A percentile compares a stretch with the other conserved stretches of the same genome.
Conservation (phyloP, 1,284 basidiomycete genomes). For the Trichosporon coremiiforme region DNA sequence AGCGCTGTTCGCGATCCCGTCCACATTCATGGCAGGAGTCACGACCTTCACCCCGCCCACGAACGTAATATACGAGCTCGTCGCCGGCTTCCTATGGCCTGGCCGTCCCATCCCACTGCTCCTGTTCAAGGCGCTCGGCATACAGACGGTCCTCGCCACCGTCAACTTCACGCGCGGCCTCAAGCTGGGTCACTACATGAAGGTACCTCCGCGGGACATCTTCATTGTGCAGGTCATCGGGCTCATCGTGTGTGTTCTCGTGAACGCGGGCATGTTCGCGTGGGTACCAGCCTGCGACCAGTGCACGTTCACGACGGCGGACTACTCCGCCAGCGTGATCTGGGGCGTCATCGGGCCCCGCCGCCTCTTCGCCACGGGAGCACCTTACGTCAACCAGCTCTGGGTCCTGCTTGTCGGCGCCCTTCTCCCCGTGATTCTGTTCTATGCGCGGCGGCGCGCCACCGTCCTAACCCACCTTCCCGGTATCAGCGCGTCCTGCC, state of each 20-base stretch:
- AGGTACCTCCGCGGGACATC: conserved; percentile 86
- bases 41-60: conserved; percentile 76
- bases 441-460: neutral
- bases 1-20: conserved; percentile 80
- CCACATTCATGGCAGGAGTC: conserved; percentile 90
- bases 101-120: conserved; percentile 90
- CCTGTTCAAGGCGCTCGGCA: conserved; percentile 86
- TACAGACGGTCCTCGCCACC: conserved; percentile 75
- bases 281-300: conserved; percentile 23
- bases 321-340: neutral
- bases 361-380: conserved; percentile 73
- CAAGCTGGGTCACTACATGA: conserved; percentile 97
- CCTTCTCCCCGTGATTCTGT: conserved; percentile 63
- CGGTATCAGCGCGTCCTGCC: neutral
- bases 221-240: conserved; percentile 80
- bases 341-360: conserved; percentile 86
- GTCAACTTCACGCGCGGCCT: conserved; percentile 85
- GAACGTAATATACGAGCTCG: conserved; percentile 86
- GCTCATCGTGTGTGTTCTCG: conserved; percentile 70
- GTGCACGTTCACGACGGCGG: conserved; percentile 8
- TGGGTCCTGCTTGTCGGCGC: conserved; percentile 79
- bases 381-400: conserved; percentile 77
- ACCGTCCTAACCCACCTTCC: neutral
- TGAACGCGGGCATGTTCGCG: conserved; percentile 84
- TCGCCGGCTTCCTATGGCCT: conserved; percentile 80